Percentiles rank a stretch among this genome's conserved stretches.
Evolutionary conservation across 352 stramenopile genomes (phyloP).

Genomic region (Globisporangium perplexum): DNA sequence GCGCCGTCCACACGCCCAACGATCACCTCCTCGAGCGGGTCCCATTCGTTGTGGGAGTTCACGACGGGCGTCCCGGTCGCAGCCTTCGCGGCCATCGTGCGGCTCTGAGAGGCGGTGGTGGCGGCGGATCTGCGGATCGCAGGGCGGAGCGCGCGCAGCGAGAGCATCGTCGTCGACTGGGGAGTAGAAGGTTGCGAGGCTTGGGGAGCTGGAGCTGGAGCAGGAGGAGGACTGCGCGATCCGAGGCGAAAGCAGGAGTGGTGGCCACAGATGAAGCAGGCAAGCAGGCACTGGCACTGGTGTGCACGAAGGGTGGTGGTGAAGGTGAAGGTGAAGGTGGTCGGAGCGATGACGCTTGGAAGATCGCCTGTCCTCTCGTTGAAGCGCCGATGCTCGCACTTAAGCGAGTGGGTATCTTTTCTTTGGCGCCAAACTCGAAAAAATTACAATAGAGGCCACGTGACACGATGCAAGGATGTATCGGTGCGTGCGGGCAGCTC

Average conservation of each 20-base stretch:
- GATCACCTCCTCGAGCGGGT: conserved; percentile 89
- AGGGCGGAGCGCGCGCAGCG: conserved; percentile 6
- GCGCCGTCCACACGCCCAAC: conserved; percentile 84
- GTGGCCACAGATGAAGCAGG: no score
- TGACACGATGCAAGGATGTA: no score
- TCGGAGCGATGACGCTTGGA: no score
- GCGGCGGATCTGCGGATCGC: not conserved
- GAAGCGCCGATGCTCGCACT: no score
- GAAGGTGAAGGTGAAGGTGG: no score
- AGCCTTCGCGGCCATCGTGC: conserved; percentile 16
- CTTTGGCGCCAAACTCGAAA: no score
- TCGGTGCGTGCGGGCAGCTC: no score
- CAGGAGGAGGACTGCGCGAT: not conserved
- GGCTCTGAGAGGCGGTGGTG: not conserved
- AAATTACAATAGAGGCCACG: no score
- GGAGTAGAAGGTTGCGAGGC: not conserved
- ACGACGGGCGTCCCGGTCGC: conserved; percentile 43
- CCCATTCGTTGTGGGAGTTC: conserved; percentile 91
- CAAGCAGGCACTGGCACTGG: no score
- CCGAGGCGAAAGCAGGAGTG: not conserved
- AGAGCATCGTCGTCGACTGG: conserved; percentile 3
- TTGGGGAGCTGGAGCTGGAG: no score
- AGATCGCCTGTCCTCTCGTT: not conserved
- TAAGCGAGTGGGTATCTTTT: no score
- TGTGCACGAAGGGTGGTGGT: no score